These are phyloP conservation scores for Solanum hybrid DNA, from an alignment of 305 asterid species.

Conservation along the genomic window DNA sequence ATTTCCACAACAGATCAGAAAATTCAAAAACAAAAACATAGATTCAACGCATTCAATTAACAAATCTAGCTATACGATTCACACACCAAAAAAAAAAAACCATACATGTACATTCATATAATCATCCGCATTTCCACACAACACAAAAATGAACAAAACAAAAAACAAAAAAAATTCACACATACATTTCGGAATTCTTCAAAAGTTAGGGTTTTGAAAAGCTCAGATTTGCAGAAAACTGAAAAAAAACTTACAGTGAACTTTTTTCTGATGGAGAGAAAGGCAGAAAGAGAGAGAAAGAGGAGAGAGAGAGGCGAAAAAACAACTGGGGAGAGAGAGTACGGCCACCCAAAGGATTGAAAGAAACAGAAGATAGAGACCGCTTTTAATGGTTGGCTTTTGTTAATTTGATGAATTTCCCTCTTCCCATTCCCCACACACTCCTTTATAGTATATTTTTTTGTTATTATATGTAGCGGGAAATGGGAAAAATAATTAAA, in stretches of 20 bases:
- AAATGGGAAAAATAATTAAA: neutral
- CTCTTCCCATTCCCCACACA: neutral
- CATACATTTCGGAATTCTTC: neutral
- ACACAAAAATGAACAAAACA: neutral
- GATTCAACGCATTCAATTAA: neutral
- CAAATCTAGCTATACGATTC: neutral
- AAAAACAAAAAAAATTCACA: neutral
- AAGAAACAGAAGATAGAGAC: neutral
- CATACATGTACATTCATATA: neutral
- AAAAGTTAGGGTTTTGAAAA: neutral
- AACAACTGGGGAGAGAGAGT: neutral
- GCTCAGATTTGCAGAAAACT: neutral
- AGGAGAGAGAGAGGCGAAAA: neutral
- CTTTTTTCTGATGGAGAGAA: neutral
- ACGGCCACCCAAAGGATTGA: neutral
- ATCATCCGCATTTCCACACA: neutral
- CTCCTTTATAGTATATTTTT: neutral
- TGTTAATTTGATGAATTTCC: neutral
- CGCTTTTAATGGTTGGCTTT: conserved; percentile 5
- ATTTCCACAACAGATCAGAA: neutral
- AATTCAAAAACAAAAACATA: neutral
- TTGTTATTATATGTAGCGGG: neutral
- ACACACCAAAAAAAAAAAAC: neutral
- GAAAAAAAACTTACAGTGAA: neutral
- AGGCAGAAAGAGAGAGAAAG: neutral